Evolutionary conservation across 2,329 filamentous ascomycete species (phyloP), one percentile per base, ranked within the genome.

Genomic region (Colletotrichum horii): DNA sequence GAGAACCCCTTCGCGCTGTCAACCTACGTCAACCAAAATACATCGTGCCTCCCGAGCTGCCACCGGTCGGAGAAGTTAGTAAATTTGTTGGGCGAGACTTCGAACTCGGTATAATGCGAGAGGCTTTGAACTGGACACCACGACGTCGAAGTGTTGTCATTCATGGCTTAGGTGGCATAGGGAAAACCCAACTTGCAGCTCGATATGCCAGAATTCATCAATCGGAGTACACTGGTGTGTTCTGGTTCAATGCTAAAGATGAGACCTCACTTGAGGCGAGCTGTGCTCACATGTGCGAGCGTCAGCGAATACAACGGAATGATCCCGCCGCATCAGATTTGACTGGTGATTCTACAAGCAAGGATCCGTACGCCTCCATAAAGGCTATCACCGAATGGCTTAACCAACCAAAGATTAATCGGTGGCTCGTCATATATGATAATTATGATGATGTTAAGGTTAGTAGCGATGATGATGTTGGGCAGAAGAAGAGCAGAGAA

Each of bases 351-450:
- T n/a, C 81, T 22, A 77, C 80, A 6, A 58, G 73, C 60, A 77
- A 78, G 52, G 75, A 83, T 62, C 71, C 80, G 4, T 78, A 84
- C 36, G 81, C 34, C 72, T 83, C 4, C 67, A 78, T 26, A 82
- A 81, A 30, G 83, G n/a, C n/a, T n/a, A n/a, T n/a, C n/a, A n/a
- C 87, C 34, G 86, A 83, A 67, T 88, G 84, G 86, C 79, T 88
- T 9, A 77, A 81, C 64, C 65, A 81, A 5, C 78, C 71, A n/a
- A 64, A 76, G 6, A 88, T 87, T 68, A 80, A 77, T 16, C 76
- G 76, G 5, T 88, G 83, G 85, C 80, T 88, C 14, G 24, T 87
- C 4, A 75, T 87, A 14, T 87, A 81, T 69, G 83, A 87, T 70
- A 87, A 88, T 68, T 85, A 85, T 70, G 83, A 88, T 75, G 82